These are phyloP conservation scores for Chalciporus sphaerocephalus DNA, from an alignment of 768 basidiomycete genomes.

Conservation along the genomic window DNA sequence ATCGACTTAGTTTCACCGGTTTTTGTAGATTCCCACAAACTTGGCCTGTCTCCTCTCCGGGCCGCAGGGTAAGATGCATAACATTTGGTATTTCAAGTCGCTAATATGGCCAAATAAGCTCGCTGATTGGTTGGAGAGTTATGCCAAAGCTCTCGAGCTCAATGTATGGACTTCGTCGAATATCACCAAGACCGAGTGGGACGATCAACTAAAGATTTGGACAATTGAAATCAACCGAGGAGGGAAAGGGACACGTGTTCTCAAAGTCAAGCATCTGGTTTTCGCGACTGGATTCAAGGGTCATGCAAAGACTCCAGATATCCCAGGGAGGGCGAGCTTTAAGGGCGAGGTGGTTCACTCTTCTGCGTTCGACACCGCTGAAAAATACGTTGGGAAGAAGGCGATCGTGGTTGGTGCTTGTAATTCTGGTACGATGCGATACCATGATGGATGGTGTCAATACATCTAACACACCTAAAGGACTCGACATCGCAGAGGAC, in stretches of 20 bases:
- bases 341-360: conserved; percentile 55
- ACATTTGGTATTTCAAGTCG: neutral
- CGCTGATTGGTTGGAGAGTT: conserved; percentile 64
- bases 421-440: conserved; percentile 44
- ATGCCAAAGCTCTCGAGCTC: conserved; percentile 55
- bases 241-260: conserved; percentile 34
- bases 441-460: neutral
- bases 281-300: conserved; percentile 53
- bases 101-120: conserved; percentile 34
- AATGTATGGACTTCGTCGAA: conserved; percentile 57
- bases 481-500: conserved; percentile 38
- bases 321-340: conserved; percentile 47
- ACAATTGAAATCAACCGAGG: conserved; percentile 38
- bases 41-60: conserved; percentile 53
- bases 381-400: conserved; percentile 55
- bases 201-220: conserved; percentile 41
- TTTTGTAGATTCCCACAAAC: conserved; percentile 44
- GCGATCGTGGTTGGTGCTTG: conserved; percentile 67
- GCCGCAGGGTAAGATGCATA: conserved; percentile 38
- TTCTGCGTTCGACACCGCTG: conserved; percentile 43
- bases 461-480: conserved; percentile 16
- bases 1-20: neutral
- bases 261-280: conserved; percentile 46
- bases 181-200: conserved; percentile 37
- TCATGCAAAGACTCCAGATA: conserved; percentile 40